Conservation (phyloP, 208 protist species). For the Trypanosoma melophagium region DNA sequence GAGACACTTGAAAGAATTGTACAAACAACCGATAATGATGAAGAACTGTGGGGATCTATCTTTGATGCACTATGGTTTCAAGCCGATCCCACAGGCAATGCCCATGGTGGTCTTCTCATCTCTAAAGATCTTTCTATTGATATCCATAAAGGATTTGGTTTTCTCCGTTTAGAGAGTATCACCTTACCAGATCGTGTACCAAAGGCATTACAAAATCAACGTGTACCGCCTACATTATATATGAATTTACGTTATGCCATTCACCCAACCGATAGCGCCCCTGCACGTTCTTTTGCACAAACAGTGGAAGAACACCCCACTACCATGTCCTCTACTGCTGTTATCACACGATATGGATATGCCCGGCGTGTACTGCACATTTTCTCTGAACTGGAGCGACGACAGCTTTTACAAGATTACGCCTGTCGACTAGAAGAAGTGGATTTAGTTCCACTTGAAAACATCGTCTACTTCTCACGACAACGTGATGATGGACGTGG, state of each 20-base stretch:
- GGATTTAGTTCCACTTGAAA: slow-evolving; percentile 40
- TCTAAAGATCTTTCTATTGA: slow-evolving; percentile 16
- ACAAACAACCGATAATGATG: slow-evolving; percentile 25
- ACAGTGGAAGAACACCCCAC: slow-evolving; percentile 7
- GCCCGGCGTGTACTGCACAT: slow-evolving; percentile 41
- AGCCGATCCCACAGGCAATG: slow-evolving; percentile 42
- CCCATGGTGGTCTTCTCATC: slow-evolving; percentile 54
- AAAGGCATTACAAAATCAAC: slow-evolving; percentile 23
- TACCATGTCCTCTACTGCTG: slow-evolving; percentile 3
- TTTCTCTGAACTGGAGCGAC: slow-evolving; percentile 53
- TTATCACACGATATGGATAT: slow-evolving; percentile 38
- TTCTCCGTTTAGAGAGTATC: slow-evolving; percentile 43
- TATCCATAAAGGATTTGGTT: slow-evolving; percentile 23
- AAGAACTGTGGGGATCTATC: slow-evolving; percentile 51
- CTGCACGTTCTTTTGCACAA: slow-evolving; percentile 20
- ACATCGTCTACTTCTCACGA: slow-evolving; percentile 38
- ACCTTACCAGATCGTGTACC: slow-evolving; percentile 25
- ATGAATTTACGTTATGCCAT: slow-evolving; percentile 22
- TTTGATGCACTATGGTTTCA: slow-evolving; percentile 81
- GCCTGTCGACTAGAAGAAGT: slow-evolving; percentile 53
- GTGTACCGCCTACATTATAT: slow-evolving; percentile 13
- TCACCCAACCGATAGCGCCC: slow-evolving; percentile 16
- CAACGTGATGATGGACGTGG: slow-evolving; percentile 4
- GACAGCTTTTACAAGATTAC: slow-evolving; percentile 55
- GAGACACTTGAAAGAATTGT: background rate